Base-by-base conservation (phyloP, 2,329 filamentous ascomycete species). In the Arthrobotrys sinensis region DNA sequence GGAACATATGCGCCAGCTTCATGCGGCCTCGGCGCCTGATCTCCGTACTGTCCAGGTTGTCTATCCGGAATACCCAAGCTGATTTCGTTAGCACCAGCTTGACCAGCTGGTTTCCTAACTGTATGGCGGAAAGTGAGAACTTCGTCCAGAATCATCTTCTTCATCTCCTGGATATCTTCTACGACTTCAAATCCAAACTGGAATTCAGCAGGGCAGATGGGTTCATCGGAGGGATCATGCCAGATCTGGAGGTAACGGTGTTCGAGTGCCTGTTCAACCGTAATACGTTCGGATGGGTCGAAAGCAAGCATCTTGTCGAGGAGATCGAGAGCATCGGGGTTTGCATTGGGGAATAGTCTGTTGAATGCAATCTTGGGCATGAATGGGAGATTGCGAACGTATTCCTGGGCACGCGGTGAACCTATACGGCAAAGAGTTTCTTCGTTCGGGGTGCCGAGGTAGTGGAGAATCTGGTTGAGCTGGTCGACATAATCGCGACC, bases 161-260 rank as follows among this genome's bases (percentile, higher is more conserved):
- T 93, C 94, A 99, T 98, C 82, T 97, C 93, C 21, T 88, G 89
- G 19, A 99, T 94, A 52, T 98, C 96, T 66, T 99, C 95, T 45
- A 97, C 90, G n/a, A 97, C 91, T 85, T 99, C 96, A 83, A 99
- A 99, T 84, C 95, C 92, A 87, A 99, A 99, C 87, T 99, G 94
- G 86, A 99, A 99, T 16, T 93, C 94, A 14, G 92, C 93, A 0
- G 94, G 94, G 86, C 95, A 98, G 80, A 91, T 90, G 19, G 96
- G 96, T 87, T 99, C 96, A 85, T 99, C 96, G 3, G 92, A 94
- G 65, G 94, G 93, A 82, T 99, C 96, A 86, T 99, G 96, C 96
- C 96, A 98, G 86, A 99, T 97, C 83, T 95, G 90, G 70, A 99
- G 89, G 86, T 99, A 99, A 38, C 92, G 92, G 87, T 99, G 96